Evolutionary conservation across 345 rosid genomes (phyloP).

Genomic region (Geranium rotundifolium): DNA sequence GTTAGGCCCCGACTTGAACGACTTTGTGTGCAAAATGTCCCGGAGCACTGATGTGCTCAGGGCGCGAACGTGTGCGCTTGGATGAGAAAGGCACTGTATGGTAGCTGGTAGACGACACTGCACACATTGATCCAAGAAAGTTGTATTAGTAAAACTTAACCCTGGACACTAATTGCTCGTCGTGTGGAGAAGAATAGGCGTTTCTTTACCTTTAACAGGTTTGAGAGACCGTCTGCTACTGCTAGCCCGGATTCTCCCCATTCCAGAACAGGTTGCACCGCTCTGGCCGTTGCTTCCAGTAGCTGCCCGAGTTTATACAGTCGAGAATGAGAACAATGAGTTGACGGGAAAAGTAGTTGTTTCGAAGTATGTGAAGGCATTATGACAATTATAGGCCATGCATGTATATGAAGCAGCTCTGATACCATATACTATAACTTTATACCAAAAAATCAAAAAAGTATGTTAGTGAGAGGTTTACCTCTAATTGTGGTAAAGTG

Average conservation of each 20-base stretch:
- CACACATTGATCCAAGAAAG: slow-evolving; percentile 9
- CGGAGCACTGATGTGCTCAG: slow-evolving; percentile 81
- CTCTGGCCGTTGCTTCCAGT: slow-evolving; percentile 94
- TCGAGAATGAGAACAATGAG: too few relatives aligned
- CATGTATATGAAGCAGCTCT: too few relatives aligned
- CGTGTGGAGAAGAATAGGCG: not conserved
- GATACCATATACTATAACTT: too few relatives aligned
- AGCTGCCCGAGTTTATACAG: slow-evolving; percentile 30
- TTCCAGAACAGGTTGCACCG: slow-evolving; percentile 60
- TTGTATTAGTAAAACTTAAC: too few relatives aligned
- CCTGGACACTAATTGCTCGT: too few relatives aligned
- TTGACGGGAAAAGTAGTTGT: too few relatives aligned
- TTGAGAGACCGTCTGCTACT: slow-evolving; percentile 82
- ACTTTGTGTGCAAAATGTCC: slow-evolving; percentile 42
- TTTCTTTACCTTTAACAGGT: slow-evolving; percentile 63
- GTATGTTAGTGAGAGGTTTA: slow-evolving; percentile 10
- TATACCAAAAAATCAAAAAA: too few relatives aligned
- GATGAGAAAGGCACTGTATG: slow-evolving; percentile 72
- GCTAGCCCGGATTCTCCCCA: slow-evolving; percentile 91
- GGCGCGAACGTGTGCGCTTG: slow-evolving; percentile 92
- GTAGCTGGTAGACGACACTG: slow-evolving; percentile 95
- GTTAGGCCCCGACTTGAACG: slow-evolving; percentile 27
- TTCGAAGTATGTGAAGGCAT: too few relatives aligned
- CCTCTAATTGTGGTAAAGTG: slow-evolving; percentile 93
- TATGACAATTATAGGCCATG: too few relatives aligned